These are phyloP conservation scores for Penicillium sp. DNA, from an alignment of 2,329 filamentous ascomycete species.

Conservation along the genomic window DNA sequence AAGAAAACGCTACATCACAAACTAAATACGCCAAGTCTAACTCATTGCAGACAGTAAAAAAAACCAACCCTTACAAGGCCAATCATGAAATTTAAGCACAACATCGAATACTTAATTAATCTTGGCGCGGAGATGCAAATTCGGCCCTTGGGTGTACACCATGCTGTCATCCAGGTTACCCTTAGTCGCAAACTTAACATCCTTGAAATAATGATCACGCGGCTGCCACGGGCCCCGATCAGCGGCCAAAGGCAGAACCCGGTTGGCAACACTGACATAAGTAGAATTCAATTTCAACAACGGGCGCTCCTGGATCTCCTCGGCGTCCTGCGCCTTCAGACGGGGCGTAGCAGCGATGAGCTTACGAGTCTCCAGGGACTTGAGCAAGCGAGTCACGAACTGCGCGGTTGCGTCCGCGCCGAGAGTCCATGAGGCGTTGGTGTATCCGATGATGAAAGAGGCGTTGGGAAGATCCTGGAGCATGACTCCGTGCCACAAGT, in stretches of 20 bases:
- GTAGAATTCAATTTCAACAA: slow-evolving; percentile 43
- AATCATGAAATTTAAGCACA: neutral
- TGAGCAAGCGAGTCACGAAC: slow-evolving; percentile 40
- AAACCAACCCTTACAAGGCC: neutral
- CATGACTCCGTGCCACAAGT: slow-evolving; percentile 47
- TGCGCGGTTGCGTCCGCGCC: slow-evolving; percentile 46
- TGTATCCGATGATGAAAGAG: slow-evolving; percentile 45
- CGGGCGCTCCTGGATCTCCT: slow-evolving; percentile 27
- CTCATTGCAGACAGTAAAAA: neutral
- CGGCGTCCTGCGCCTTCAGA: slow-evolving; percentile 16
- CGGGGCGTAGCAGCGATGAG: slow-evolving; percentile 30
- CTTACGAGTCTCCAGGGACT: slow-evolving; percentile 30
- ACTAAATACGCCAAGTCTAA: neutral
- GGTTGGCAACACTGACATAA: slow-evolving; percentile 39
- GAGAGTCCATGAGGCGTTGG: slow-evolving; percentile 48
- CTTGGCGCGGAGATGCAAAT: slow-evolving; percentile 16
- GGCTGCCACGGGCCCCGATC: slow-evolving; percentile 43
- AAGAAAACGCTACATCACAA: neutral
- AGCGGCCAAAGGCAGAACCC: slow-evolving; percentile 38
- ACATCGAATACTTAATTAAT: neutral
- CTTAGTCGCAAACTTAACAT: slow-evolving; percentile 40
- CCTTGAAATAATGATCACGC: slow-evolving; percentile 39
- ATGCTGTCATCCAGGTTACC: slow-evolving; percentile 37
- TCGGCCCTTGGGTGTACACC: slow-evolving; percentile 26
- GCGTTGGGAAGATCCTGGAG: slow-evolving; percentile 48